A percentile compares a stretch with the other conserved stretches of the same genome.
phyloP scores from a whole-genome alignment of 164 flowering plant species.

The Dillenia suffruticosa region DNA sequence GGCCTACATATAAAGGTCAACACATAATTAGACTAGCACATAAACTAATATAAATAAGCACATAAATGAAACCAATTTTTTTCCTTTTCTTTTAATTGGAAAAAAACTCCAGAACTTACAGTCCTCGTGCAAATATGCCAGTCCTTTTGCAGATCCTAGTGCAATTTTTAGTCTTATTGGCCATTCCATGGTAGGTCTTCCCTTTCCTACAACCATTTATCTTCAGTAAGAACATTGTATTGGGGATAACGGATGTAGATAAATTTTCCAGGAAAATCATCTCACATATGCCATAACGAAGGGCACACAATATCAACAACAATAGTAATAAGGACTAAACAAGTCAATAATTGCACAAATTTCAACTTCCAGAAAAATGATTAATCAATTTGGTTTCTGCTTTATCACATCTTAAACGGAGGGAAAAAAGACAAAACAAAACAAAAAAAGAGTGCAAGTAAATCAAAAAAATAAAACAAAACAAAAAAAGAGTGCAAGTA shows the following conservation, averaged over 20 bases:
- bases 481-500: background rate
- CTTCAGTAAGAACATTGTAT: background rate
- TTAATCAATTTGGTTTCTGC: too few species aligned
- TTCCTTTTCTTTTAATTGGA: background rate
- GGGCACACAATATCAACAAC: too few species aligned
- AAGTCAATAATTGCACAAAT: too few species aligned
- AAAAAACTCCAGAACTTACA: slow-evolving; percentile 45
- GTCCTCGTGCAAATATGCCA: slow-evolving; percentile 94
- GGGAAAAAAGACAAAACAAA: background rate
- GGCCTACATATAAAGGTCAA: slow-evolving; percentile 46
- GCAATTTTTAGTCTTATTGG: slow-evolving; percentile 75
- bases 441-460: background rate
- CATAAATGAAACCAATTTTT: too few species aligned
- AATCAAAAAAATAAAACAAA: background rate
- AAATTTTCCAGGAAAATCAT: too few species aligned
- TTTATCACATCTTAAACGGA: too few species aligned
- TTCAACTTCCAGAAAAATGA: too few species aligned
- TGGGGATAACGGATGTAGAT: background rate
- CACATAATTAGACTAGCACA: too few species aligned
- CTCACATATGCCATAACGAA: too few species aligned
- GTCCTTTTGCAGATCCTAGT: slow-evolving; percentile 92
- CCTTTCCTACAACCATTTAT: slow-evolving; percentile 58
- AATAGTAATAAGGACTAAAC: too few species aligned
- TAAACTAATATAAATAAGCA: too few species aligned
- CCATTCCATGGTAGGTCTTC: slow-evolving; percentile 86